Percentiles rank a stretch among this genome's conserved stretches.
Evolutionary conservation across 73 alveolate genomes (phyloP).

Genomic region (Symbiodinium pilosum): DNA sequence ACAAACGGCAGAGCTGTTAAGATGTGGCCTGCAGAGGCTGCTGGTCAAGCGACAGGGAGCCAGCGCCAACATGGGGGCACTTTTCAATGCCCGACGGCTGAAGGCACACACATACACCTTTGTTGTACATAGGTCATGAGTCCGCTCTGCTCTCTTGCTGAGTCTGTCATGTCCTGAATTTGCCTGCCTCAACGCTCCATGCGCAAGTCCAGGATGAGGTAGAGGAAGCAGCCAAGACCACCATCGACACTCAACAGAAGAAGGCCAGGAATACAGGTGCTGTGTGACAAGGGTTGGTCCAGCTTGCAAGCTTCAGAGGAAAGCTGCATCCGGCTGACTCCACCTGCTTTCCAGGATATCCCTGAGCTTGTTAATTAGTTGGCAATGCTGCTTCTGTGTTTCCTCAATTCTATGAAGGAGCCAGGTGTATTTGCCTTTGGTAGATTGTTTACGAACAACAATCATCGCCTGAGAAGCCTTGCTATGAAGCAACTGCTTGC

Average conservation of each 20-base stretch:
- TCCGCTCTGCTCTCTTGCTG: too few relatives aligned
- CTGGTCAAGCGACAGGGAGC: constrained; percentile 94
- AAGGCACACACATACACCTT: too few relatives aligned
- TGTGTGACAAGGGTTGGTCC: background rate
- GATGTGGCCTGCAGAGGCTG: constrained; percentile 6
- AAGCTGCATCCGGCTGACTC: too few relatives aligned
- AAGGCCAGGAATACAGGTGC: background rate
- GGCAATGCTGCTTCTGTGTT: too few relatives aligned
- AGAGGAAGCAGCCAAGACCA: constrained; percentile 68
- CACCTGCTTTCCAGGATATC: too few relatives aligned
- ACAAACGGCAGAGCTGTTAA: background rate
- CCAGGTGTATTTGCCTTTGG: too few relatives aligned
- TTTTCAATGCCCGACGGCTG: constrained; percentile 57
- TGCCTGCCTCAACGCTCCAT: background rate
- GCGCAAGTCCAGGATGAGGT: constrained; percentile 54
- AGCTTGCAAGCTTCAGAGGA: too few relatives aligned
- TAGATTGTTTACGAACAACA: background rate
- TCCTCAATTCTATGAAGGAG: too few relatives aligned
- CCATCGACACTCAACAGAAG: constrained; percentile 49
- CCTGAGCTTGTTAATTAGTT: too few relatives aligned
- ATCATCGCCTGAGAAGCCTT: background rate
- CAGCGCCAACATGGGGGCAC: constrained; percentile 81
- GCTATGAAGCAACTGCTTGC: too few relatives aligned
- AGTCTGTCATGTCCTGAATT: background rate
- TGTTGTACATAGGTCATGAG: too few relatives aligned